Evolutionary conservation across 2,329 filamentous ascomycete genomes (phyloP), one percentile per base, ranked within the genome.

Genomic region (Phyllosticta citriasiana): DNA sequence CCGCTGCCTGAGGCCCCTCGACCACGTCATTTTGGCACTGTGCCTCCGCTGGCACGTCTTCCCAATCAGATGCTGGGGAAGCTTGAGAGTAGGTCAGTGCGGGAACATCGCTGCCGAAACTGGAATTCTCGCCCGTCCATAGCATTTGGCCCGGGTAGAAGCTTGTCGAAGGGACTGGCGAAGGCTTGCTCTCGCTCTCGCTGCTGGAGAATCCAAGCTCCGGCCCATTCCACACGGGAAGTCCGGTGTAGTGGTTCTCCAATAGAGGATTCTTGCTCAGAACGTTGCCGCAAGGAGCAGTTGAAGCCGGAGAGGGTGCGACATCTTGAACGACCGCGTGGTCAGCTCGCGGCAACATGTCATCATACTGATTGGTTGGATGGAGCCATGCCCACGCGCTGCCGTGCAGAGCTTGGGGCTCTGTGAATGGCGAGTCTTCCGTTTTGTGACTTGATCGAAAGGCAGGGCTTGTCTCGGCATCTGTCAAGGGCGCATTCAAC

Each of bases 21-120:
- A 47, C 40, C 40, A 47, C 40, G 14, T 47, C 40, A 47, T 16
- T n/a, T 16, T 47, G 40, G 40, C 40, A 3, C 14, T 47, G 40
- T 47, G 40, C 14, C 14, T 47, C 40, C 40, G 40, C 40, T n/a
- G 50, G 27, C 27, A 47, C 10, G 50, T 61, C 55, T 16, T 57
- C 55, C 50, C 40, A 27, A 27, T 61, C 55, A 8, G 55, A 54
- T 24, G 53, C 53, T 6, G 60, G 56, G 16, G 60, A 62, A 40
- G 24, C 33, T 52, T 58, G 60, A 12, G 60, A 58, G 53, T 57
- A 58, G 25, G 60, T 52, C 10, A 62, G 30, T 1, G 52, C 50
- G 5, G 59, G 55, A 30, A 57, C 30, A 25, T 50, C 22, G 26
- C 26, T 26, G n/a, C 52, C 52, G 25, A 16, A 35, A 55, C 12